phyloP scores from a whole-genome alignment of 2,329 filamentous ascomycete genomes.

The Xylogone sp. region DNA sequence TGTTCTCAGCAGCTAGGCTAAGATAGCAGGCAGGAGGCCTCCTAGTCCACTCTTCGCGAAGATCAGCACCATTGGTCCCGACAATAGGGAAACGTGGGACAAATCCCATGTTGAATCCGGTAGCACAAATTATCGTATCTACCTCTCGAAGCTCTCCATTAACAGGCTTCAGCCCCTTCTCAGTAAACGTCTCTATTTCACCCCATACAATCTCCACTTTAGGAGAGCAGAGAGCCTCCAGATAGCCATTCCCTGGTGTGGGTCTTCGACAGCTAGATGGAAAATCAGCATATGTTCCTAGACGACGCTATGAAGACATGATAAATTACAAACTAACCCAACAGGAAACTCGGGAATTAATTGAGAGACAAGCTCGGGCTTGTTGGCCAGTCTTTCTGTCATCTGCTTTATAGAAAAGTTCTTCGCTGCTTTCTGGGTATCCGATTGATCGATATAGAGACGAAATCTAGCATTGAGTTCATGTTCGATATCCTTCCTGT shows the following conservation, averaged over 20 bases:
- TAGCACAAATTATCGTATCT: slow-evolving; percentile 25
- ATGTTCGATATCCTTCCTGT: slow-evolving; percentile 18
- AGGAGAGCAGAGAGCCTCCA: slow-evolving; percentile 28
- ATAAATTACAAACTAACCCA: too few relatives aligned
- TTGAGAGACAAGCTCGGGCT: slow-evolving; percentile 35
- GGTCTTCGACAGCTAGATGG: slow-evolving; percentile 36
- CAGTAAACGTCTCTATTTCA: slow-evolving; percentile 38
- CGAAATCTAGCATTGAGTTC: slow-evolving; percentile 1
- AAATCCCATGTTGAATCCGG: slow-evolving; percentile 13
- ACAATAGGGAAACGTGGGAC: slow-evolving; percentile 3
- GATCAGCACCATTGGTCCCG: not conserved
- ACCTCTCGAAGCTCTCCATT: slow-evolving; percentile 21
- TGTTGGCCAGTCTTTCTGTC: slow-evolving; percentile 28
- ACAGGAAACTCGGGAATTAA: too few relatives aligned
- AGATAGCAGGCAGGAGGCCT: slow-evolving; percentile 1
- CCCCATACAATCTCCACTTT: slow-evolving; percentile 31
- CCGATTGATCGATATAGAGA: too few relatives aligned
- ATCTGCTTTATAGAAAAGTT: slow-evolving; percentile 31
- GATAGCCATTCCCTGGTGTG: slow-evolving; percentile 32
- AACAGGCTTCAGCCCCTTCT: slow-evolving; percentile 25
- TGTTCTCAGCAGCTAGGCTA: not conserved
- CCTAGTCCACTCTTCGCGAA: slow-evolving; percentile 17
- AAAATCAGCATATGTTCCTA: too few relatives aligned
- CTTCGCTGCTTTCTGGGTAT: too few relatives aligned
- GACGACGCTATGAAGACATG: too few relatives aligned